Evolutionary conservation across 1,139 yeast genomes (phyloP).

Genomic region (Pichia cactophila): DNA sequence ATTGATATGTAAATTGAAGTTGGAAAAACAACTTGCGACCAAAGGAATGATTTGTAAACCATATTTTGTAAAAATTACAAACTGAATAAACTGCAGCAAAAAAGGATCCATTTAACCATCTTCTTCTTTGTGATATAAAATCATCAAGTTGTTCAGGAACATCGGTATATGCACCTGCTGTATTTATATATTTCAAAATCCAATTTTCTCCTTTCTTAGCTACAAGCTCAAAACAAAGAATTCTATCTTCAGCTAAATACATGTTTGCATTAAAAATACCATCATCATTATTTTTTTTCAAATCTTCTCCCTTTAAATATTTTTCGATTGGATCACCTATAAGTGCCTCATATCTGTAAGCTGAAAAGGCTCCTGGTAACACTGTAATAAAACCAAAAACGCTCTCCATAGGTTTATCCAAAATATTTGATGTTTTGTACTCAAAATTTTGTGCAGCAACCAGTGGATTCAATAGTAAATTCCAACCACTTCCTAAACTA

Average conservation of each 20-base stretch:
- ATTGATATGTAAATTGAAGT: constrained; percentile 64
- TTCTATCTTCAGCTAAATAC: constrained; percentile 83
- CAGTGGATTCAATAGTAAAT: constrained; percentile 58
- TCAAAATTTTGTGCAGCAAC: constrained; percentile 84
- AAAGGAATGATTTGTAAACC: constrained; percentile 62
- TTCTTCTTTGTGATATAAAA: constrained; percentile 67
- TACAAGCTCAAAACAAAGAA: constrained; percentile 72
- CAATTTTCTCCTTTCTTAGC: constrained; percentile 60
- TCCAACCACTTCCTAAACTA: constrained; percentile 43
- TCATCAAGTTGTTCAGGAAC: constrained; percentile 71
- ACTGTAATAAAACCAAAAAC: constrained; percentile 78
- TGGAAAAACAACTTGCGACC: constrained; percentile 56
- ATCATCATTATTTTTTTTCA: constrained; percentile 45
- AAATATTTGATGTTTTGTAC: constrained; percentile 72
- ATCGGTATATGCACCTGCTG: constrained; percentile 77
- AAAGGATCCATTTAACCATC: constrained; percentile 83
- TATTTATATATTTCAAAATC: constrained; percentile 63
- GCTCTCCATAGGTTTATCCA: constrained; percentile 79
- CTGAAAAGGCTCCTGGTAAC: constrained; percentile 83
- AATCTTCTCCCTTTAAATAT: constrained; percentile 71
- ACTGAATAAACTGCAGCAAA: constrained; percentile 76
- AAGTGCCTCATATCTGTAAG: constrained; percentile 66
- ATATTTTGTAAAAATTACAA: constrained; percentile 61
- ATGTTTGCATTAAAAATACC: constrained; percentile 74
- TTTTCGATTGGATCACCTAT: constrained; percentile 73